These are phyloP conservation scores for Malassezia caprae DNA, from an alignment of 1,284 basidiomycete genomes.

Conservation along the genomic window DNA sequence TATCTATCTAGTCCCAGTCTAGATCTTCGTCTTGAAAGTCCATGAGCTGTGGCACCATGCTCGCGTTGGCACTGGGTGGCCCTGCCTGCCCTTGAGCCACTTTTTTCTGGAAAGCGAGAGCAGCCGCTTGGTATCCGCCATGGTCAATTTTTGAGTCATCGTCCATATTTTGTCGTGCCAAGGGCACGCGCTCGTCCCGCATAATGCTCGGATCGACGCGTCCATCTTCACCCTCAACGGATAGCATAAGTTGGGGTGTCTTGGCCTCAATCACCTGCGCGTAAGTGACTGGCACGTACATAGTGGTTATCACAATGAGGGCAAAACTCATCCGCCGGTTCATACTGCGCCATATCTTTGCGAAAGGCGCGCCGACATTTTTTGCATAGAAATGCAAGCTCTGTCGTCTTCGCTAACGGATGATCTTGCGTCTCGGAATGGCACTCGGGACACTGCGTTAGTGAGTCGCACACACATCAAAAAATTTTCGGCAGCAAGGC, in stretches of 20 bases:
- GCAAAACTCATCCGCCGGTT: constrained; percentile 94
- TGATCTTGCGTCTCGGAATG: constrained; percentile 73
- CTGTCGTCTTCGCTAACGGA: constrained; percentile 62
- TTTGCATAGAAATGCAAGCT: constrained; percentile 93
- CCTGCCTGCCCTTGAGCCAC: constrained; percentile 11
- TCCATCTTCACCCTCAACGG: constrained; percentile 81
- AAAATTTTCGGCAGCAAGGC: constrained; percentile 46
- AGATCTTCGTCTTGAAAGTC: constrained; percentile 37
- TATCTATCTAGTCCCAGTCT: constrained; percentile 29
- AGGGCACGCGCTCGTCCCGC: constrained; percentile 8
- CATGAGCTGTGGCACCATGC: constrained; percentile 9
- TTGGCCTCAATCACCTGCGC: constrained; percentile 81
- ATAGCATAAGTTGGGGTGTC: constrained; percentile 71
- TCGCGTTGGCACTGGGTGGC: constrained; percentile 4
- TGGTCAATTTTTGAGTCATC: constrained; percentile 36
- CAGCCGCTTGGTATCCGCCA: constrained; percentile 33
- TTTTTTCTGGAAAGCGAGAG: constrained; percentile 14
- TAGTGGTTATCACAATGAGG: constrained; percentile 97
- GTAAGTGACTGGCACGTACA: constrained; percentile 54
- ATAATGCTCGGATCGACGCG: constrained; percentile 61
- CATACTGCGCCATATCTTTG: constrained; percentile 80
- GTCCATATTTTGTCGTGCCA: constrained; percentile 8
- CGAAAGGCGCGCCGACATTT: constrained; percentile 95
- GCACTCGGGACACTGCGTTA: constrained; percentile 71
- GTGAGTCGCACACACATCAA: constrained; percentile 30